Evolutionary conservation across 2,329 filamentous ascomycete species (phyloP).

Genomic region (Penicillium sp.): DNA sequence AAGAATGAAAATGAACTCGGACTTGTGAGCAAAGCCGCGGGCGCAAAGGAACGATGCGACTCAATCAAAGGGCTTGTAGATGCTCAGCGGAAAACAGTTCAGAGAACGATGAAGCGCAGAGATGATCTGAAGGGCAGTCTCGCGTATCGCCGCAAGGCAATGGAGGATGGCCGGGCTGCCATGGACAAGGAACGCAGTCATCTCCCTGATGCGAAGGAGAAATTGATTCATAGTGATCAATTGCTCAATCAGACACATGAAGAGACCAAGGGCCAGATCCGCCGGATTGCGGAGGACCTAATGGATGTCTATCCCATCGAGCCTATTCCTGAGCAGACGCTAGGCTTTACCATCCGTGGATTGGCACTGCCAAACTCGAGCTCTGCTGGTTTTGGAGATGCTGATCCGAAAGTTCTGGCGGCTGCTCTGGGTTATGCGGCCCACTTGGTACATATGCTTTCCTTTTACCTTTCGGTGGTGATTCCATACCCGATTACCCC

Average conservation of each 20-base stretch:
- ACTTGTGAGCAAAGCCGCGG: constrained; percentile 38
- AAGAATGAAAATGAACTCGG: constrained; percentile 39
- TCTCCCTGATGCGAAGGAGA: constrained; percentile 64
- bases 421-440: constrained; percentile 82
- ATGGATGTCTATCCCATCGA: constrained; percentile 79
- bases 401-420: constrained; percentile 69
- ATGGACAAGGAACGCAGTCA: constrained; percentile 65
- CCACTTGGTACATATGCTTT: constrained; percentile 73
- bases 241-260: constrained; percentile 61
- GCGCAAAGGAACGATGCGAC: constrained; percentile 45
- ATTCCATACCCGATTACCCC: constrained; percentile 79
- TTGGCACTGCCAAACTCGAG: constrained; percentile 79
- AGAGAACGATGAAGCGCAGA: constrained; percentile 63
- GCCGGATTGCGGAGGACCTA: constrained; percentile 85
- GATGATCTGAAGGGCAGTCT: constrained; percentile 72
- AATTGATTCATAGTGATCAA: constrained; percentile 61
- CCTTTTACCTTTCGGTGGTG: constrained; percentile 78
- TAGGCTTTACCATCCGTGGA: constrained; percentile 83
- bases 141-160: constrained; percentile 66
- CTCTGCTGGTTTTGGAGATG: constrained; percentile 62
- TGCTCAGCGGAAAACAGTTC: constrained; percentile 69
- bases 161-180: constrained; percentile 63
- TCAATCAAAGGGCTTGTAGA: constrained; percentile 58
- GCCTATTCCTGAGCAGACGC: constrained; percentile 64
- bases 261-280: constrained; percentile 79